Base-by-base conservation (phyloP, 345 rosid species). In the Angophora floribunda region DNA sequence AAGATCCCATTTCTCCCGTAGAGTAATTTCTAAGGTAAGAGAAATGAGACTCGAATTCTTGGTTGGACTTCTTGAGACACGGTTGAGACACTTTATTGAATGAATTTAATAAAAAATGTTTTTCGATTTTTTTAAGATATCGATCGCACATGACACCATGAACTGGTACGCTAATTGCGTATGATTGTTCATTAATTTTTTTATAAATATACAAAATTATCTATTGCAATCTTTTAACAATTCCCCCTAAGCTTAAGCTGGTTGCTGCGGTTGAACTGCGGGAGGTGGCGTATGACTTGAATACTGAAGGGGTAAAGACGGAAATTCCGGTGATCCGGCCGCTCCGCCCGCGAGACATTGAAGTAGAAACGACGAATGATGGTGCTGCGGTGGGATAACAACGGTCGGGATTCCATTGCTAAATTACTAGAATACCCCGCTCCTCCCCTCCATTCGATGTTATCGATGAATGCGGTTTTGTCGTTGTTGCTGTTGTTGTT, bases 41-140 rank as follows among this genome's bases (percentile, higher is more conserved):
- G 13, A 75, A 41, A 36, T 5, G 26, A 36, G 47, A 41, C 13
- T 9, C 26, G 4, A 75, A 19, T 36, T 19, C 2, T 36, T 17
- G 13, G 4, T 10, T 3, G 7, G 7, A 19, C 15, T 75, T 75
- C 8, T 75, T 6, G 14, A 19, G 28, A 19, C 5, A 75, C 0
- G 3, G 1, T 36, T 3, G 19, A 19, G 12, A 75, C 8, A 41
- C 49, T 41, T 19, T 21, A 21, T 5, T 4, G 0, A 41, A 1
- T 11, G 28, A 3, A 75, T 10, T 21, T 75, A 22, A 75, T 0
- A 41, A 36, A 2, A 19, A 9, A 36, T 36, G 1, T 3, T 41
- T 41, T 75, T 75, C 13, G 7, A 36, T 41, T 32, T 4, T 41
- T 75, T 32, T 2, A 3, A 75, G 2, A 8, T 8, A 16, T 7